Conservation (phyloP, 2,329 filamentous ascomycete species). For the Penicillium rolfsii region DNA sequence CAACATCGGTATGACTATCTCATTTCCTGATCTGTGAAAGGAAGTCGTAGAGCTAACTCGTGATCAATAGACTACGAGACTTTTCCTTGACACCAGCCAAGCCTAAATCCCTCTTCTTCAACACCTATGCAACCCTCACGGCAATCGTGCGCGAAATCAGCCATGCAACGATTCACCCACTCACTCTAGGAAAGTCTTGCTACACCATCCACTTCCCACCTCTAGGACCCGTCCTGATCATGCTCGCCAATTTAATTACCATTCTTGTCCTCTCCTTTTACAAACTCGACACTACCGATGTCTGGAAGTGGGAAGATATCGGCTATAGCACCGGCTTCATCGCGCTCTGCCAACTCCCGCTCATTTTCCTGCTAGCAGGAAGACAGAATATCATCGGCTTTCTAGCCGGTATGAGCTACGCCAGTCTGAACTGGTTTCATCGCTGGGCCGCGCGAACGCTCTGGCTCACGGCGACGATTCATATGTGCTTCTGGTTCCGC, state of each 20-base stretch:
- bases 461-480: constrained; percentile 58
- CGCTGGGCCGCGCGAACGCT: constrained; percentile 56
- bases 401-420: constrained; percentile 53
- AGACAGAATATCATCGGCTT: constrained; percentile 59
- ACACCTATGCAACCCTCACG: constrained; percentile 56
- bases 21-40: too few relatives aligned
- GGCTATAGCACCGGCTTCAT: constrained; percentile 61
- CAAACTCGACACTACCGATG: constrained; percentile 54
- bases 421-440: constrained; percentile 58
- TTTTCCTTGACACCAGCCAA: constrained; percentile 53
- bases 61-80: constrained; percentile 49
- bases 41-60: neutral
- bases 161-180: constrained; percentile 49
- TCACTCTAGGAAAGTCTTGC: constrained; percentile 37
- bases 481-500: constrained; percentile 59
- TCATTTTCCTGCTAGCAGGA: constrained; percentile 60
- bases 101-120: constrained; percentile 55
- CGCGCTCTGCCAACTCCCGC: constrained; percentile 56
- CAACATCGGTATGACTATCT: constrained; percentile 51
- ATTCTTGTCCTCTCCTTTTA: constrained; percentile 61
- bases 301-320: constrained; percentile 58
- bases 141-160: constrained; percentile 59
- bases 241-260: constrained; percentile 52
- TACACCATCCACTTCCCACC: constrained; percentile 44
- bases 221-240: constrained; percentile 42